Base-by-base conservation (phyloP, 495 filamentous ascomycete genomes). In the Neurospora sp. region DNA sequence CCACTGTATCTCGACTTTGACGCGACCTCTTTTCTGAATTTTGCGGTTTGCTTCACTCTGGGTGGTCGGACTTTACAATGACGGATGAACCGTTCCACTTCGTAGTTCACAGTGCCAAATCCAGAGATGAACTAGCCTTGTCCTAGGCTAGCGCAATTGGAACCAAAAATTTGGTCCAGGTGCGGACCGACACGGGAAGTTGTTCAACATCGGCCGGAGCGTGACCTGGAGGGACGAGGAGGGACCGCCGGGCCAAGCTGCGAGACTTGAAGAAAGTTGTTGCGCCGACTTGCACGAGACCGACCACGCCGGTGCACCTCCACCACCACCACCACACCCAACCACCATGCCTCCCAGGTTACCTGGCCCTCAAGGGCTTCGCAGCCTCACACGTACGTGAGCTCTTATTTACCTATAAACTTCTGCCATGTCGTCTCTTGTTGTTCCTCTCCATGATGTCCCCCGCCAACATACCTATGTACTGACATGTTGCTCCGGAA, bases 281-380 rank as follows among this genome's bases (percentile, higher is more conserved):
- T 62, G 54, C 48, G 48, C 54, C 24, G 54, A 31, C 54, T 62
- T 62, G 54, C 28, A 62, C 54, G 54, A 70, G 69, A 71, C 15
- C 34, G 70, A 71, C 70, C 38, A 62, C 54, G 54, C 54, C 54
- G 24, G 54, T 62, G 54, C 54, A 62, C 54, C 54, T 62, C 54
- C 54, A 62, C 54, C 54, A 62, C 54, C 54, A 62, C 72, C 71
- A 70, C 39, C 40, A 71, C 45, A 76, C 48, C 48, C 21, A 21
- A 38, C 75, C 83, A 85, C 74, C 70, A 96, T 96, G 93, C 89
- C 93, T 78, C 92, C 91, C 34, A 90, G 92, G 85, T 86, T 94
- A 85, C 85, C 89, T 71, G 76, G 87, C 73, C 84, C 88, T 73
- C 85, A 89, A 78, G 88, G 89, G 79, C 83, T 91, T 40, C 87